Conservation (phyloP, 1,139 yeast species). For the Wickerhamomyces sp. region DNA sequence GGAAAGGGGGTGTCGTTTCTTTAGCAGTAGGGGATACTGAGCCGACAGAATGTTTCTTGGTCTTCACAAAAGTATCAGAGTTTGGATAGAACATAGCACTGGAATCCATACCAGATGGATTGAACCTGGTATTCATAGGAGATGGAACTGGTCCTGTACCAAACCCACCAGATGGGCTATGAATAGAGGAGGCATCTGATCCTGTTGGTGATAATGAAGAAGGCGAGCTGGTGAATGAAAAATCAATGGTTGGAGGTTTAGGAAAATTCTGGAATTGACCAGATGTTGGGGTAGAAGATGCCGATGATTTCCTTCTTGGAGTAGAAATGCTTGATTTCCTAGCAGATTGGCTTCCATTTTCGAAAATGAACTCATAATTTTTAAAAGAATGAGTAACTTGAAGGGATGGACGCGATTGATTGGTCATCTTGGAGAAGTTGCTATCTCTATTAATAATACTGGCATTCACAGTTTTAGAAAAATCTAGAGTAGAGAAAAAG, state of each 20-base stretch:
- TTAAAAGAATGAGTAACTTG: constrained; percentile 13
- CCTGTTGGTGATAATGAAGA: constrained; percentile 20
- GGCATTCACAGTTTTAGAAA: constrained; percentile 12
- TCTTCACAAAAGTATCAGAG: background rate
- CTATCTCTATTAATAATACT: constrained; percentile 1
- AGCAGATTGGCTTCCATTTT: constrained; percentile 12
- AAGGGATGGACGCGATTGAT: constrained; percentile 1
- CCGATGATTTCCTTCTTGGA: constrained; percentile 17
- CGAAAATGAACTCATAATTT: constrained; percentile 23
- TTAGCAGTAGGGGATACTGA: constrained; percentile 2
- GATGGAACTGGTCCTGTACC: constrained; percentile 12
- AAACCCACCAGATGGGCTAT: constrained; percentile 12
- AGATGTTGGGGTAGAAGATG: constrained; percentile 17
- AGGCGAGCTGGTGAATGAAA: constrained; percentile 16
- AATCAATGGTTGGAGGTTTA: constrained; percentile 21
- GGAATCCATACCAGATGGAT: constrained; percentile 10
- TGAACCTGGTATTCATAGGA: constrained; percentile 8
- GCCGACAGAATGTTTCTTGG: constrained; percentile 4
- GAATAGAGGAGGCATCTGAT: constrained; percentile 18
- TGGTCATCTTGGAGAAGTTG: background rate
- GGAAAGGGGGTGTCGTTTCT: constrained; percentile 4
- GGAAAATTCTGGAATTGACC: constrained; percentile 14
- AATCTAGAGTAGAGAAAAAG: constrained; percentile 21
- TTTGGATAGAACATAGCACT: constrained; percentile 7
- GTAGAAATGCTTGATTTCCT: constrained; percentile 9